Percentiles rank a stretch among this genome's conserved stretches.
phyloP scores from a whole-genome alignment of 495 filamentous ascomycete species.

The Parmelia sp. region DNA sequence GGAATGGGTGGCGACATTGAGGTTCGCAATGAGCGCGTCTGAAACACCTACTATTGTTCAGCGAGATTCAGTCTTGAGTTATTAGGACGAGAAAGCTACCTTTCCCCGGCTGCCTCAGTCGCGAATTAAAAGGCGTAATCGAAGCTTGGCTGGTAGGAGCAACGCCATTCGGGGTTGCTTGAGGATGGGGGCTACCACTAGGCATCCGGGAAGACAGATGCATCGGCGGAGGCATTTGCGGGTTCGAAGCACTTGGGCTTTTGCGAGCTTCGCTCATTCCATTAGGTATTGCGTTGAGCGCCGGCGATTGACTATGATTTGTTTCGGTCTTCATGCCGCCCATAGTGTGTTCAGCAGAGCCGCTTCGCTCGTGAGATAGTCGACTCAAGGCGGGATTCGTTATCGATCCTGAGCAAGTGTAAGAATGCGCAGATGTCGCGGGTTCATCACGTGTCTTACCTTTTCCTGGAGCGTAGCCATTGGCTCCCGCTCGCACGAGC shows the following conservation, averaged over 20 bases:
- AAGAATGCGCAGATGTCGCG: constrained; percentile 5
- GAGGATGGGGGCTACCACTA: constrained; percentile 33
- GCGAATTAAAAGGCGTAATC: constrained; percentile 31
- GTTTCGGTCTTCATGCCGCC: constrained; percentile 42
- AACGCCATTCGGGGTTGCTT: constrained; percentile 25
- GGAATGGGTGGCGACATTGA: constrained; percentile 61
- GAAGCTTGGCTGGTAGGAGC: constrained; percentile 22
- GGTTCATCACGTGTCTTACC: constrained; percentile 5
- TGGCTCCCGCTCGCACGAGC: constrained; percentile 41
- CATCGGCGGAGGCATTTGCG: constrained; percentile 38
- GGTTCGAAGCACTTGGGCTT: constrained; percentile 25
- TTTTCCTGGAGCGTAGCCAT: constrained; percentile 32
- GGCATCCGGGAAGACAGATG: constrained; percentile 30
- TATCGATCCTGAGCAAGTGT: constrained; percentile 21
- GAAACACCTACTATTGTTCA: constrained; percentile 33
- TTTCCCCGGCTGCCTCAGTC: constrained; percentile 47
- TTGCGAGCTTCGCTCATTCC: constrained; percentile 28
- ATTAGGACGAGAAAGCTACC: constrained; percentile 35
- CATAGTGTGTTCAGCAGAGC: constrained; percentile 35
- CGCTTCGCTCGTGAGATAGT: constrained; percentile 22
- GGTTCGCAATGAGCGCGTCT: constrained; percentile 59
- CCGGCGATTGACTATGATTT: constrained; percentile 36
- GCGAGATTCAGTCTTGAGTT: not conserved
- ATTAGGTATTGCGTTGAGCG: constrained; percentile 24
- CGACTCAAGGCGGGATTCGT: constrained; percentile 15